Base-by-base conservation (phyloP, 2,329 filamentous ascomycete genomes). In the Balansia obtecta region DNA sequence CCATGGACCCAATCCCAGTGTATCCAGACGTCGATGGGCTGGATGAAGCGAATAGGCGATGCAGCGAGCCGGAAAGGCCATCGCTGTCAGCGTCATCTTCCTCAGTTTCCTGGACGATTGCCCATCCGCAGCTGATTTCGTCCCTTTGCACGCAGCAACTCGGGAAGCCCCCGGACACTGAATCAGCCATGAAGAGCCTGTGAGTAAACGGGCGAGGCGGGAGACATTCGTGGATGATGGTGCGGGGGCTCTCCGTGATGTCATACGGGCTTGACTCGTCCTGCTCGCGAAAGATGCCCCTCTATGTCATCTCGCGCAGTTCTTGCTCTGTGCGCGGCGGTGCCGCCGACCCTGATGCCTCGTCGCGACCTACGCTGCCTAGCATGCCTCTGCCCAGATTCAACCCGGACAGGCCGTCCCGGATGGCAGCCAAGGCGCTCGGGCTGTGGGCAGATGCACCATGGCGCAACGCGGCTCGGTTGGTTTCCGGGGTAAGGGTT, bases 351-450 rank as follows among this genome's bases (percentile, higher is more conserved):
- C 52, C 56, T 37, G 55, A 30, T 55, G 61, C 53, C 58, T 60
- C 55, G 56, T 48, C 54, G 13, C 60, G 52, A 27, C 64, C 60
- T 48, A 67, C 55, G 44, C 60, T 63, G 47, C 65, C 60, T 40
- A 75, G 63, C 45, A 73, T 58, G 16, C 68, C 69, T 49, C 70
- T 74, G n/a, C 73, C 71, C 16, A 81, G 60, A 41, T 69, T 71
- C 10, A 79, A 57, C 15, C 69, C 68, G 1, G 68, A 67, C 15
- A 78, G 68, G 20, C 72, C 72, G 27, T 77, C 74, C 49, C 70
- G 65, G 22, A 78, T 67, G 15, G 68, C 63, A 4, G 71, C 60
- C 52, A 78, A 69, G 4, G 73, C 64, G n/a, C 65, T 68, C 1
- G 68, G 51, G 6, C 63, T 67, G 41, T 75, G 71, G 4, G 72